Evolutionary conservation across 306 rosid genomes (phyloP), one percentile per base, ranked within the genome.

Genomic region (Prunus kanzakura): DNA sequence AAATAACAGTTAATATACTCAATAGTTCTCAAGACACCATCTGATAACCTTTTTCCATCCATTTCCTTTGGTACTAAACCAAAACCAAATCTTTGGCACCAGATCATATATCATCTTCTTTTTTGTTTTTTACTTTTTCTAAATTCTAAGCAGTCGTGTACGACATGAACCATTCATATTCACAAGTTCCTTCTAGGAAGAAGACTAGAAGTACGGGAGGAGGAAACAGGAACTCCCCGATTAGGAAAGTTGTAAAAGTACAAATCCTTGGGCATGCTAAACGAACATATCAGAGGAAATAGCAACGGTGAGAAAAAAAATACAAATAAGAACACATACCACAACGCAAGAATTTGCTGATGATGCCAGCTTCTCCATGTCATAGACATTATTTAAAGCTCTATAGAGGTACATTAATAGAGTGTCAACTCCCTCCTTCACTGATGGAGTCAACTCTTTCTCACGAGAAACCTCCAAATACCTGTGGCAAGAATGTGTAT

Each of bases 341-440:
- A 95, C 96, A 61, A 92, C 84, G 55, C 98, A 95, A 79, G 89
- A 86, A 87, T 95, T 95, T n/a, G 81, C 64, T 35, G 98, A 89
- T 77, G 93, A 92, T 71, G 93, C 98, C 79, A 95, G 84, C 75
- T 90, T 90, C 82, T 95, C 98, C 98, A 95, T 95, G 77, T 90
- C 87, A 80, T 68, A 84, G 75, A 87, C 81, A 66, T 86, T 80
- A 90, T 92, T 89, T 80, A 95, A 73, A 71, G 96, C 94, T 85
- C 98, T 90, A 76, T 90, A 95, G 69, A 95, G 93, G 85, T 89
- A 90, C 97, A 95, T 88, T 78, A 95, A 83, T 45, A 92, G 84
- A 25, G 97, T 95, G 82, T 95, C 98, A 78, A 92, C 93, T 78
- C 98, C 98, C 82, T 95, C 96, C 79, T 82, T 90, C 77, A 92